These are phyloP conservation scores for Aspergillus steynii DNA, from an alignment of 495 filamentous ascomycete genomes.

Conservation along the genomic window DNA sequence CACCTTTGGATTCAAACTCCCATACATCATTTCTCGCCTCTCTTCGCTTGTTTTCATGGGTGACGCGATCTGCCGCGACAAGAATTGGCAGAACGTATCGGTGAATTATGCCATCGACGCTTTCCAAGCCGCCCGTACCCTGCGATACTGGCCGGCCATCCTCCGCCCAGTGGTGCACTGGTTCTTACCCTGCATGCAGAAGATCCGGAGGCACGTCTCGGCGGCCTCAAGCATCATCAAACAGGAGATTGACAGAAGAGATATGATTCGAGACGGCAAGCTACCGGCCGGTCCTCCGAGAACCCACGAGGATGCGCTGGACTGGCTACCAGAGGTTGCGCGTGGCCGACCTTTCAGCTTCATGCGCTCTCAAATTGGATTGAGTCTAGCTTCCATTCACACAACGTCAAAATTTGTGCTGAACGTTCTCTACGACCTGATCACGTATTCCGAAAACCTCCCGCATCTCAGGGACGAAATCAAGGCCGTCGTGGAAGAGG, in stretches of 20 bases:
- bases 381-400: slow-evolving; percentile 48
- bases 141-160: slow-evolving; percentile 38
- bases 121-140: slow-evolving; percentile 34
- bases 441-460: slow-evolving; percentile 37
- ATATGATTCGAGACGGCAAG: slow-evolving; percentile 24
- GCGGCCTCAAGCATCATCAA: slow-evolving; percentile 33
- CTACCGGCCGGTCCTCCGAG: slow-evolving; percentile 22
- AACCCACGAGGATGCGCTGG: slow-evolving; percentile 31
- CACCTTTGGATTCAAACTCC: slow-evolving; percentile 30
- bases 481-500: slow-evolving; percentile 29
- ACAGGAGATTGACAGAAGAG: slow-evolving; percentile 31
- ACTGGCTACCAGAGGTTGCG: slow-evolving; percentile 37
- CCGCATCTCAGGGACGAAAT: slow-evolving; percentile 42
- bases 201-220: slow-evolving; percentile 28
- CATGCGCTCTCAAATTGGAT: slow-evolving; percentile 29
- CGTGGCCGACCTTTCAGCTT: slow-evolving; percentile 21
- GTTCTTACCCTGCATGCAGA: slow-evolving; percentile 33
- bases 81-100: slow-evolving; percentile 57
- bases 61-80: slow-evolving; percentile 48
- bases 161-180: slow-evolving; percentile 38
- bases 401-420: slow-evolving; percentile 43
- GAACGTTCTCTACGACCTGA: slow-evolving; percentile 44
- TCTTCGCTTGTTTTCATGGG: slow-evolving; percentile 63
- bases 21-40: slow-evolving; percentile 53
- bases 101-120: slow-evolving; percentile 58